Evolutionary conservation across 805 yeast species (phyloP), one percentile per base, ranked within the genome.

Genomic region (Yamadazyma scolyti): DNA sequence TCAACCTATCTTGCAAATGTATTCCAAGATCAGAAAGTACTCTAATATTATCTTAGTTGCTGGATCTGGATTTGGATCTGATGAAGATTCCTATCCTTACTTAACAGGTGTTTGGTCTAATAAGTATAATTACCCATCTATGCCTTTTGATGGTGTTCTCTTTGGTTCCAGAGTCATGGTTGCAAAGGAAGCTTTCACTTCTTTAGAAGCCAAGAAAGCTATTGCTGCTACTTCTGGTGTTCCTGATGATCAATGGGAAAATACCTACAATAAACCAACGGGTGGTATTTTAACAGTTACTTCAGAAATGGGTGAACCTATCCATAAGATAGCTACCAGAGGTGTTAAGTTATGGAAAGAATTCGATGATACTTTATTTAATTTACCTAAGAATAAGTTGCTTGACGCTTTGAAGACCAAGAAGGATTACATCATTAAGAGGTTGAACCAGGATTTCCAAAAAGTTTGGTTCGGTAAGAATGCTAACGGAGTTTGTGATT

Each of bases 271-370:
- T 69, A 82, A 82, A 55, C 90, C 96, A 52, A 80, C 97, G 39
- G 98, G 98, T 69, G 99, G 98, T 64, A 78, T 93, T 45, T 71
- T 93, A 47, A 90, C 98, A 34, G 98, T 93, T 40, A 75, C 85
- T 57, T 90, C 97, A 11, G 99, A 93, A 71, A 93, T 93, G 98
- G 98, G 99, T 57, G 98, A 93, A 71, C 98, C 98, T 54, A 93
- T 93, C 55, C 99, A 93, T 67, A 93, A 93, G 71, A 76, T 93
- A 47, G 97, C 98, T 18, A 93, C 99, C 37, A 82, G 98, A 60
- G 97, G 96, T 73, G 97, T 93, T 39, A 57, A 85, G 63, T 79
- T 93, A 58, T 93, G 99, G 98, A 85, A 87, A 59, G 97, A 93
- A 67, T 71, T 93, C 68, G 99, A 93, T 63, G 90, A 86, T 47